phyloP scores from a whole-genome alignment of 2,329 filamentous ascomycete genomes.

The Penicillium paneum region DNA sequence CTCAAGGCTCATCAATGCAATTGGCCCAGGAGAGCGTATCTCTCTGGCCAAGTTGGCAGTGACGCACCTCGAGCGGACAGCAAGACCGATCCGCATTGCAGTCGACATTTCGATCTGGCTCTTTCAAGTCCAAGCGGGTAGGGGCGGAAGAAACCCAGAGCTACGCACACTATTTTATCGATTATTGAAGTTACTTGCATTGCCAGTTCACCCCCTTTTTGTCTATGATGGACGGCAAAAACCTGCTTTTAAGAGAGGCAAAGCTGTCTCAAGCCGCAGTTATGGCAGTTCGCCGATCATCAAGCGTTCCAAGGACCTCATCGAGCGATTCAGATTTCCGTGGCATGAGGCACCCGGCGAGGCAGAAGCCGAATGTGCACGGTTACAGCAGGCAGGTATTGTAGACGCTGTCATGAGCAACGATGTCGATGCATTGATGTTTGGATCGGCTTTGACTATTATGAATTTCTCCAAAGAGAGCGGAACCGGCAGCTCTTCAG shows the following conservation, averaged over 20 bases:
- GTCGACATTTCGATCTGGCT: constrained; percentile 98
- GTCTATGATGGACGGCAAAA: constrained; percentile 87
- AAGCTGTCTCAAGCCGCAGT: constrained; percentile 52
- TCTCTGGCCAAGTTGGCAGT: constrained; percentile 80
- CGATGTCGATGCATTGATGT: constrained; percentile 97
- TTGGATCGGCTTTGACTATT: constrained; percentile 76
- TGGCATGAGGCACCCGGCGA: constrained; percentile 87
- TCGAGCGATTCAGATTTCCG: constrained; percentile 80
- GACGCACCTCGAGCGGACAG: constrained; percentile 67
- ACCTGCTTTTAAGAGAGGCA: constrained; percentile 84
- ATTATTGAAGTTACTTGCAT: constrained; percentile 69
- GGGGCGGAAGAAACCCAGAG: constrained; percentile 84
- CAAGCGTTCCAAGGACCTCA: constrained; percentile 75
- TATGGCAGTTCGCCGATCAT: constrained; percentile 63
- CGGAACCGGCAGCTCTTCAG: constrained; percentile 56
- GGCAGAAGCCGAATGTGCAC: constrained; percentile 91
- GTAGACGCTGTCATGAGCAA: constrained; percentile 94
- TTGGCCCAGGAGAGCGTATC: constrained; percentile 74
- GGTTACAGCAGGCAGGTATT: constrained; percentile 74
- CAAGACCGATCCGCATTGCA: constrained; percentile 75
- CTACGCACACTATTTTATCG: constrained; percentile 91
- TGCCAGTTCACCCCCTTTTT: constrained; percentile 82
- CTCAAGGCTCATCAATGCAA: constrained; percentile 79
- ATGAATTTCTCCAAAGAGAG: constrained; percentile 79
- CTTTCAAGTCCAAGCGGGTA: constrained; percentile 83